Conservation (phyloP, 2,329 filamentous ascomycete species). For the Pseudocercospora fuligena region DNA sequence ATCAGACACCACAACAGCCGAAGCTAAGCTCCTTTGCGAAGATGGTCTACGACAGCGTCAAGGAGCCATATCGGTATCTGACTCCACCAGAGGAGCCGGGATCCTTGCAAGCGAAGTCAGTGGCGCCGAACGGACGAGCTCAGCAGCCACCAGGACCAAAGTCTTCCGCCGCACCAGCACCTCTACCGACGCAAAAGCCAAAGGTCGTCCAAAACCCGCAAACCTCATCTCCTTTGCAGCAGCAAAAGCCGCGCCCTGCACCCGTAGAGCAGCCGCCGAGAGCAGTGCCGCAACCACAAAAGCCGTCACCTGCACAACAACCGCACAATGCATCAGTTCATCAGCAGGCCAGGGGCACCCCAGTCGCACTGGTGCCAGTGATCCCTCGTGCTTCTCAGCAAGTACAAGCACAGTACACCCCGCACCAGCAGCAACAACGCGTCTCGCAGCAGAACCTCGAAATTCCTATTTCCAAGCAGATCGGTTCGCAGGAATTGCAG, state of each 20-base stretch:
- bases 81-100: slow-evolving; percentile 33
- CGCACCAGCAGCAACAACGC: slow-evolving; percentile 20
- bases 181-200: slow-evolving; percentile 6
- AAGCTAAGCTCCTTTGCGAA: slow-evolving; percentile 59
- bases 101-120: background rate
- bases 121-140: background rate
- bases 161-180: background rate
- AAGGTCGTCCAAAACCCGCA: background rate
- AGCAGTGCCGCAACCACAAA: slow-evolving; percentile 3
- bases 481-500: slow-evolving; percentile 18
- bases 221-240: background rate
- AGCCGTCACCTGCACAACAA: background rate
- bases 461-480: slow-evolving; percentile 19
- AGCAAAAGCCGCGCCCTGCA: slow-evolving; percentile 1
- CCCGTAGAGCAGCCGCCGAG: background rate
- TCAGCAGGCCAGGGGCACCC: slow-evolving; percentile 7
- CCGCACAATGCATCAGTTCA: background rate
- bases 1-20: slow-evolving; percentile 24
- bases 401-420: slow-evolving; percentile 10
- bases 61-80: slow-evolving; percentile 44
- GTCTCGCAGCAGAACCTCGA: slow-evolving; percentile 18
- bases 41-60: slow-evolving; percentile 55
- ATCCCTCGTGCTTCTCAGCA: slow-evolving; percentile 13
- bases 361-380: slow-evolving; percentile 15
- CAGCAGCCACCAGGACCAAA: background rate